Evolutionary conservation across 140 eudicot genomes (phyloP), one percentile per base, ranked within the genome.

Genomic region (Erigeron philadelphicus): DNA sequence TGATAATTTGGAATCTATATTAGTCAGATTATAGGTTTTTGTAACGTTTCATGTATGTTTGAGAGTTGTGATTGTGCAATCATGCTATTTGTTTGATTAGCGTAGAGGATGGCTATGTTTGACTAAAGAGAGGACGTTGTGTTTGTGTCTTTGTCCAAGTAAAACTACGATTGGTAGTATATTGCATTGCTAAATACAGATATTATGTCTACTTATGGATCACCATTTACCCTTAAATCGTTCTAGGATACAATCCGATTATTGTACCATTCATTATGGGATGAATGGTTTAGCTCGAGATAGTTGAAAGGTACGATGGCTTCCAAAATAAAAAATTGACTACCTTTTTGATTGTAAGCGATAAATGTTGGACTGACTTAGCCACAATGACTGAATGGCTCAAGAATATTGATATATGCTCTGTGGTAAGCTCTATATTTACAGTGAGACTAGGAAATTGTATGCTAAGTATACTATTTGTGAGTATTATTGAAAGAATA

Each of bases 141-240:
- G 4, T 31, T 4, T 3, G 4, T 31, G 38, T 31, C 38, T 21
- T 21, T 21, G 25, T 21, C 4, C 4, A 31, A 31, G 38, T 31
- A 31, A 2, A 31, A 31, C 38, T 31, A 31, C 4, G 5, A 31
- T 31, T 31, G 38, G 38, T 31, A 31, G 48, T 11, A 44, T 58
- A 11, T 17, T 67, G 61, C 52, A 64, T 53, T 38, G 9, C 43
- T 18, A 38, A 50, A 72, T 74, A 63, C 8, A 11, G 35, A 41
- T 76, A 42, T 17, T 17, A 68, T 49, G 75, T 50, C 48, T 17
- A 60, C 59, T 35, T 48, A 47, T 60, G 74, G 41, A 75, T 58
- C 55, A 31, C 38, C 38, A 31, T 31, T 5, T 31, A 31, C 38
- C 38, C 4, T 31, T 31, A 31, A 4, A 31, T 31, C 38, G 16